Conservation (phyloP, 2,329 filamentous ascomycete species). For the Colletotrichum shisoi region DNA sequence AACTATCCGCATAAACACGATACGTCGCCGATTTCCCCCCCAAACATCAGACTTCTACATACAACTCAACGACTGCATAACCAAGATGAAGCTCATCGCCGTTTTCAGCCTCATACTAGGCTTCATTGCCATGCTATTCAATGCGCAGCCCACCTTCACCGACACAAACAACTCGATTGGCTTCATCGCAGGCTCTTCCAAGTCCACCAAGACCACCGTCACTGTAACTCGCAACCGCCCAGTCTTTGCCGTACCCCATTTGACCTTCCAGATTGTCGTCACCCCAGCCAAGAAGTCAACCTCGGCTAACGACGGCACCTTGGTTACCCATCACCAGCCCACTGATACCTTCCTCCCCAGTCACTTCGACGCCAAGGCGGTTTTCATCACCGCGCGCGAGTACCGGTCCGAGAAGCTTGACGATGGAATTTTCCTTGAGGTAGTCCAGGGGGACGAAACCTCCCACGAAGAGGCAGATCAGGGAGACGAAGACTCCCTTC, state of each 20-base stretch:
- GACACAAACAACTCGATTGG: neutral
- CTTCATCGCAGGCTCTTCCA: neutral
- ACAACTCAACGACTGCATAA: neutral
- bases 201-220: neutral
- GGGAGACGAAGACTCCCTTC: too few species aligned
- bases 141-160: neutral
- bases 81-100: neutral
- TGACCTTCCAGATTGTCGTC: neutral
- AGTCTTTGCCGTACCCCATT: neutral
- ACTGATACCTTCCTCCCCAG: too few species aligned
- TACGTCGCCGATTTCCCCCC: neutral
- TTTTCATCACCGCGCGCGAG: neutral
- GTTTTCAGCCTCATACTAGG: neutral
- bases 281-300: neutral
- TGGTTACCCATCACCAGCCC: neutral
- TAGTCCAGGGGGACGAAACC: neutral
- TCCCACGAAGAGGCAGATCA: too few species aligned
- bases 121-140: neutral
- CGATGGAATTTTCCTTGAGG: too few species aligned
- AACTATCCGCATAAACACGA: too few species aligned
- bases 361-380: neutral
- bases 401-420: neutral
- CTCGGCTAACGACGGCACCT: neutral
- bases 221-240: neutral
- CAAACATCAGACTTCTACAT: neutral